Base-by-base conservation (phyloP, 2,329 filamentous ascomycete species). In the Curvularia lunata region DNA sequence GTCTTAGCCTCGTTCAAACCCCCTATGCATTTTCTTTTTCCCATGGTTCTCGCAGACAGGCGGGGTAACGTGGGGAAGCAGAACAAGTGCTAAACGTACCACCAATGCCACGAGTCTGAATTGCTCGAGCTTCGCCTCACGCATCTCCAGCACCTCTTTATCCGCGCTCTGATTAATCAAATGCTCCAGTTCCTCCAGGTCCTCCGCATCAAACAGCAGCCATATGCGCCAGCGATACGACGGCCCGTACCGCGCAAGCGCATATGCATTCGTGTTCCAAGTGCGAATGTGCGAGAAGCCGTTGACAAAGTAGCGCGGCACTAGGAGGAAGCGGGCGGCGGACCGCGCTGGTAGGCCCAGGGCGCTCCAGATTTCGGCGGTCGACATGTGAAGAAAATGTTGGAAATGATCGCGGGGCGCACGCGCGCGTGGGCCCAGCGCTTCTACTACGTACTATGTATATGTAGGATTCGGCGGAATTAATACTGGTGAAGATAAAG, bases 131-230 rank as follows among this genome's bases (percentile, higher is more conserved):
- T 66, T 63, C n/a, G 50, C 54, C 10, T 58, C 58, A 8, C 54
- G 46, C 59, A 53, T 40, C 48, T 53, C 32, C 30, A 48, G 32
- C 9, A 69, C 41, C 5, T 66, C 43, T 38, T 55, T 48, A 58
- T 69, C 65, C 9, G 18, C 48, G 27, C 54, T 65, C 2, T 46
- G 18, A 32, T 69, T 69, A 12, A 69, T 62, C 18, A 69, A 21
- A 1, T 51, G 40, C 27, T 69, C 66, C 32, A 67, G 19, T 30
- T 41, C 41, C 37, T 69, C 65, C 6, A 69, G 49, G 4, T 66
- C 62, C 40, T 53, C 25, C 4, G 61, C 53, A 48, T 69, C 66
- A n/a, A 66, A 64, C n/a, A 67, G 46, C 23, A 67, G 48, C 66
- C 66, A 69, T 12, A 60, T 40, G 23, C 63, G 56, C 59, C 48